Base-by-base conservation (phyloP, 306 rosid genomes). In the Ceratonia siliqua region DNA sequence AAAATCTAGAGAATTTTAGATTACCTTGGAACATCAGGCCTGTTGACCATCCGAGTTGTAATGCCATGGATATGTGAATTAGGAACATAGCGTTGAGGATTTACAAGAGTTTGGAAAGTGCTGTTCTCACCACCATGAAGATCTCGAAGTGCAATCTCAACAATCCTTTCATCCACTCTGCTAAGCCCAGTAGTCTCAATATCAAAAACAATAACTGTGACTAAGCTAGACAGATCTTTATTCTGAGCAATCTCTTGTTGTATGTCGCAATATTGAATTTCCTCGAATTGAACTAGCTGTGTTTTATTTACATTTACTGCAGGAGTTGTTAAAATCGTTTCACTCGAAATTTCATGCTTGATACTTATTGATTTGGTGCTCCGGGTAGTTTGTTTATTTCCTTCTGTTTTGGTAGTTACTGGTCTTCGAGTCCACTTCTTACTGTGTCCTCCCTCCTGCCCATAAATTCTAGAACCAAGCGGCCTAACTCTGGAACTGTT, bases 21-120 rank as follows among this genome's bases (percentile, higher is more conserved):
- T 80, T 94, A 94, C 99, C 99, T 94, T 2, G 99, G 99, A 83
- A 92, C 88, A 8, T 68, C 86, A 20, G 92, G 88, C 28, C 52
- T 79, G 64, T 54, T 77, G 72, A 94, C 96, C 99, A 85, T 90
- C 45, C 50, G 53, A 42, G 71, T 78, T 43, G 88, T 82, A 71
- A 94, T 94, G 68, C 86, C 86, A 66, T 94, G 96, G 53, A 91
- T 36, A 20, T 14, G 6, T 72, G 93, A 63, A 84, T 92, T 90
- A 50, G 74, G 38, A 70, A 94, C 54, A 56, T 6, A 0, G 63
- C 91, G 71, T 58, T 82, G 89, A 24, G 99, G 99, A 77, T 94
- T 92, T 73, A 94, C 90, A 28, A 94, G 83, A 52, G 99, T 88
- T 80, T 91, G 90, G 79, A 94, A 92, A 62, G 96, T 88, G 86